Evolutionary conservation across 495 filamentous ascomycete species (phyloP).

Genomic region (Daldinia grandis): DNA sequence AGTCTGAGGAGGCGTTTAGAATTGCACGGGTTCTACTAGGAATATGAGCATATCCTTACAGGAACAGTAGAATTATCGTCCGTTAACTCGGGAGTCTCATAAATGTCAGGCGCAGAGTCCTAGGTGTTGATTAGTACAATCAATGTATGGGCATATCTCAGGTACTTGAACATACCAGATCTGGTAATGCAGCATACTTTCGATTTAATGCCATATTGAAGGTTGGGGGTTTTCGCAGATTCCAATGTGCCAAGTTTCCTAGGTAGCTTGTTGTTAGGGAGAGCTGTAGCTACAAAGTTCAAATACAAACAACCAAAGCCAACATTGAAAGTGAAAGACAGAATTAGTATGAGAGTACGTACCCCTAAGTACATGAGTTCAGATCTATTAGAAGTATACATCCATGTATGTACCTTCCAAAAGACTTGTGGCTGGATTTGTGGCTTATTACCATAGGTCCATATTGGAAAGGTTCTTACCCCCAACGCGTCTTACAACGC

Average conservation of each 20-base stretch:
- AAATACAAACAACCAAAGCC: background rate
- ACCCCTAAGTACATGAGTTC: background rate
- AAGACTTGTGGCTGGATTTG: background rate
- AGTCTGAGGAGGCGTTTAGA: slow-evolving; percentile 56
- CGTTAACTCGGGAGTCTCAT: slow-evolving; percentile 91
- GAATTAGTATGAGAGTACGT: background rate
- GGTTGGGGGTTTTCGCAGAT: background rate
- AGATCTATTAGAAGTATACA: background rate
- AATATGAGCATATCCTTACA: slow-evolving; percentile 54
- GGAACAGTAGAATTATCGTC: slow-evolving; percentile 87
- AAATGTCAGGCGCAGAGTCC: slow-evolving; percentile 92
- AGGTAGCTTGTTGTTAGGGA: background rate
- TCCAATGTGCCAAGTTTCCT: background rate
- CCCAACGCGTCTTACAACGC: background rate
- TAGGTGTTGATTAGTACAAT: slow-evolving; percentile 45
- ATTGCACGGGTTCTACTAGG: background rate
- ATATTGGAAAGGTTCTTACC: background rate
- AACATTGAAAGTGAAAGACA: background rate
- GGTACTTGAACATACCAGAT: slow-evolving; percentile 67
- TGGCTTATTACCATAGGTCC: background rate
- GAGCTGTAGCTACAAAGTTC: background rate
- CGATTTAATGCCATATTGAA: slow-evolving; percentile 60
- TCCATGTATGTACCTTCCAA: background rate
- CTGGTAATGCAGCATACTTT: slow-evolving; percentile 87
- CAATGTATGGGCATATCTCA: background rate